These are phyloP conservation scores for Solanum habrochaites DNA, from an alignment of 257 asterid species.

Conservation along the genomic window DNA sequence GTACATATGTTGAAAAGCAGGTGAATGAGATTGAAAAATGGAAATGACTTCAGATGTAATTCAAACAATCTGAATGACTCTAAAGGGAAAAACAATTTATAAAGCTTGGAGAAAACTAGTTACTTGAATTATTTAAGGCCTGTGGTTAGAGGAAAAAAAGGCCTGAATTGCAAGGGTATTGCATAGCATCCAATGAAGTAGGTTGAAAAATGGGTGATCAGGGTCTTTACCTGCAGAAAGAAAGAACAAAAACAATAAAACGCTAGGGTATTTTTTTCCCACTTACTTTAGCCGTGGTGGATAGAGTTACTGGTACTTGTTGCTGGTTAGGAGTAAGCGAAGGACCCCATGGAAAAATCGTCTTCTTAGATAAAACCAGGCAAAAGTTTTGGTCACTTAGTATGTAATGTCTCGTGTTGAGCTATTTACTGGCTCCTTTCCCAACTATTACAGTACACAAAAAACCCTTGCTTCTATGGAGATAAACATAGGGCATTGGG, in stretches of 20 bases:
- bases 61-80: background rate
- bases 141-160: background rate
- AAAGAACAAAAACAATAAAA: too few relatives aligned
- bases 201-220: background rate
- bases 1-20: background rate
- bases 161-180: background rate
- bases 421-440: constrained; percentile 63
- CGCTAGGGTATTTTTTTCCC: background rate
- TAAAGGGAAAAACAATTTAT: background rate
- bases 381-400: constrained; percentile 65
- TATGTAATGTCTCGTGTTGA: constrained; percentile 69
- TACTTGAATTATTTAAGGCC: background rate
- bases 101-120: background rate
- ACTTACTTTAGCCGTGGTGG: background rate
- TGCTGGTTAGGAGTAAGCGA: background rate
- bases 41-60: background rate
- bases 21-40: background rate
- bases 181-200: background rate
- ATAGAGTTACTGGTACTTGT: background rate
- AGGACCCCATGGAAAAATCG: background rate
- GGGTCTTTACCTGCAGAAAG: background rate
- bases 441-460: constrained; percentile 32
- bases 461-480: constrained; percentile 57
- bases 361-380: constrained; percentile 24
- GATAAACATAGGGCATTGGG: constrained; percentile 88